Evolutionary conservation across 164 flowering plant genomes (phyloP).

Genomic region (Magnolia officinalis): DNA sequence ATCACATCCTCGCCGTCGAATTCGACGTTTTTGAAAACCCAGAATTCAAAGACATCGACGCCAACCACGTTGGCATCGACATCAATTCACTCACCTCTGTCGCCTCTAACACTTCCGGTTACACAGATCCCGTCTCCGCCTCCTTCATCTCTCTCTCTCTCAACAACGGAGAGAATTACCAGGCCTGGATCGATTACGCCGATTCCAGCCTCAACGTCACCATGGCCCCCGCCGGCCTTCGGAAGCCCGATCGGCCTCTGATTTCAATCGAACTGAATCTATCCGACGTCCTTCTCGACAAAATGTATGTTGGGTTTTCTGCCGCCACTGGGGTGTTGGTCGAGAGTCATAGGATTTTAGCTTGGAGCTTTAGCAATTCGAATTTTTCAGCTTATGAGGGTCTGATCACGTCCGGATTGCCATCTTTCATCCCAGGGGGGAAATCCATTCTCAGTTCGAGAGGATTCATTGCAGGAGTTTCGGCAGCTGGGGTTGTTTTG

Average conservation of each 20-base stretch:
- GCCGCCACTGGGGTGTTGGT: conserved; percentile 33
- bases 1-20: conserved; percentile 18
- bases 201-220: conserved; percentile 24
- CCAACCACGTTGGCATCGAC: conserved; percentile 16
- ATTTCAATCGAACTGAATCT: conserved; percentile 23
- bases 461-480: conserved; percentile 26
- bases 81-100: conserved; percentile 12
- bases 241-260: conserved; percentile 28
- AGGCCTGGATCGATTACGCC: conserved; percentile 41
- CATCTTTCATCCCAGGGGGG: conserved; percentile 30
- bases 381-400: conserved; percentile 32
- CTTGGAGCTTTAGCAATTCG: conserved; percentile 45
- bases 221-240: conserved; percentile 34
- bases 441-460: conserved; percentile 13
- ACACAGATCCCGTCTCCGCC: conserved; percentile 4
- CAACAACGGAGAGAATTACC: conserved; percentile 35
- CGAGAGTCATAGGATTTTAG: conserved; percentile 33
- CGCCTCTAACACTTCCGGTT: conserved; percentile 21
- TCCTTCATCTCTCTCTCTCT: conserved; percentile 18
- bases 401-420: conserved; percentile 27
- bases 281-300: conserved; percentile 29
- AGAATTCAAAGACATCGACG: conserved; percentile 9
- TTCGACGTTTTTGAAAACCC: conserved; percentile 14
- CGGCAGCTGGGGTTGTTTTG: conserved; percentile 8
- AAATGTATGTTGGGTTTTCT: conserved; percentile 40